Percentiles rank a stretch among this genome's conserved stretches.
Conservation (phyloP, 495 filamentous ascomycete species). For the Beverwykella pulmonaria region DNA sequence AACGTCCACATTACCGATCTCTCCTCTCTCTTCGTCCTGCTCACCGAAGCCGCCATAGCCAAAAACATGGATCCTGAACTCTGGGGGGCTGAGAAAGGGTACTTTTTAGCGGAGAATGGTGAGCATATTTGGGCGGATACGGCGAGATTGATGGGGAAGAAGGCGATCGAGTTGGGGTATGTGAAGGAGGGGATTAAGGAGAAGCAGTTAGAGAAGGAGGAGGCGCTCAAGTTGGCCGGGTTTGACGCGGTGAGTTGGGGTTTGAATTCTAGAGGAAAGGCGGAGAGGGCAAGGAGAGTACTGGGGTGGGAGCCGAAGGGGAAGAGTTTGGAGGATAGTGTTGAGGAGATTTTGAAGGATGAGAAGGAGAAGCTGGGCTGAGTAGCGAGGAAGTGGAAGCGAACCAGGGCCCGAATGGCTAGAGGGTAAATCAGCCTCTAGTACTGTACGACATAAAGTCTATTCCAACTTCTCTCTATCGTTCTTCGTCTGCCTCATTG, state of each 20-base stretch:
- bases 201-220: constrained; percentile 22
- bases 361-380: constrained; percentile 44
- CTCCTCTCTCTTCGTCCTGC: constrained; percentile 61
- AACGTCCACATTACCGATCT: constrained; percentile 76
- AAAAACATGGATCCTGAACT: constrained; percentile 57
- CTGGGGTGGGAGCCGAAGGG: constrained; percentile 61
- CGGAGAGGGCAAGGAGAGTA: constrained; percentile 58
- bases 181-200: constrained; percentile 10
- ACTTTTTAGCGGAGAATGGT: constrained; percentile 73
- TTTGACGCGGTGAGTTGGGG: constrained; percentile 49
- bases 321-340: constrained; percentile 51
- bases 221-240: constrained; percentile 32
- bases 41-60: constrained; percentile 64
- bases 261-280: constrained; percentile 61
- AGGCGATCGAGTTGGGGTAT: constrained; percentile 55
- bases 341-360: constrained; percentile 53
- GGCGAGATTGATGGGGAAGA: constrained; percentile 59
- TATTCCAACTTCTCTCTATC: background rate
- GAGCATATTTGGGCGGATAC: constrained; percentile 71
- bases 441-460: background rate
- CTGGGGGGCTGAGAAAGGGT: constrained; percentile 66
- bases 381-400: background rate
- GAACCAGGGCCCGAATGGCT: no score
- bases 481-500: background rate
- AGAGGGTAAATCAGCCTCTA: no score